phyloP scores from a whole-genome alignment of 805 yeast species.

The Yarrowia sp. region DNA sequence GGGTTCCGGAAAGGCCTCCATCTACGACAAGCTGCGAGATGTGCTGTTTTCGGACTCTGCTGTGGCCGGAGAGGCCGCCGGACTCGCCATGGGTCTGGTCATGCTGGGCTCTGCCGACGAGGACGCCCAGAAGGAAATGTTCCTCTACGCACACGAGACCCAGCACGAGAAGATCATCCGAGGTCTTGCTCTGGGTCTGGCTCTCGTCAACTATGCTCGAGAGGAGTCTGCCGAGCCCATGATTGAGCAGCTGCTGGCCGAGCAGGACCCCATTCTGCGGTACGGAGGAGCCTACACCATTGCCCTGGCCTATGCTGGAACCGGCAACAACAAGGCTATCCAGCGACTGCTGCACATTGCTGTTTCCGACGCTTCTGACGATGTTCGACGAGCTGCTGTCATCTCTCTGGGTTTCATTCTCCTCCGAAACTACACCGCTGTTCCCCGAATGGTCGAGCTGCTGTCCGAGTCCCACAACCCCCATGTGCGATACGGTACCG shows the following conservation, averaged over 20 bases:
- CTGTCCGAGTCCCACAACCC: constrained; percentile 94
- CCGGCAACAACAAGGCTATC: constrained; percentile 86
- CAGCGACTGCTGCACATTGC: constrained; percentile 85
- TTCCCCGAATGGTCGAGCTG: constrained; percentile 91
- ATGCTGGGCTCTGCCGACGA: constrained; percentile 88
- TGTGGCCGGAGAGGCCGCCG: constrained; percentile 93
- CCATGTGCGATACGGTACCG: constrained; percentile 97
- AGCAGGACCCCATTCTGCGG: constrained; percentile 80
- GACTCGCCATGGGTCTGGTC: constrained; percentile 90
- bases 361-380: constrained; percentile 94
- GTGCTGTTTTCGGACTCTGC: constrained; percentile 89
- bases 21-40: constrained; percentile 78
- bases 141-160: constrained; percentile 88
- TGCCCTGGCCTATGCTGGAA: constrained; percentile 95
- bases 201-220: constrained; percentile 79
- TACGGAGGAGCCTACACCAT: constrained; percentile 95
- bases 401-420: constrained; percentile 87
- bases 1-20: constrained; percentile 74
- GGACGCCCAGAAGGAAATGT: constrained; percentile 71
- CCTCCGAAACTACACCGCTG: constrained; percentile 85
- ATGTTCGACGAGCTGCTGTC: constrained; percentile 95
- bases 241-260: constrained; percentile 63
- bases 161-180: constrained; percentile 94
- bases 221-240: constrained; percentile 74
- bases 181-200: constrained; percentile 87